phyloP scores from a whole-genome alignment of 768 basidiomycete genomes.

The Krasilnikovozyma curviuscula region DNA sequence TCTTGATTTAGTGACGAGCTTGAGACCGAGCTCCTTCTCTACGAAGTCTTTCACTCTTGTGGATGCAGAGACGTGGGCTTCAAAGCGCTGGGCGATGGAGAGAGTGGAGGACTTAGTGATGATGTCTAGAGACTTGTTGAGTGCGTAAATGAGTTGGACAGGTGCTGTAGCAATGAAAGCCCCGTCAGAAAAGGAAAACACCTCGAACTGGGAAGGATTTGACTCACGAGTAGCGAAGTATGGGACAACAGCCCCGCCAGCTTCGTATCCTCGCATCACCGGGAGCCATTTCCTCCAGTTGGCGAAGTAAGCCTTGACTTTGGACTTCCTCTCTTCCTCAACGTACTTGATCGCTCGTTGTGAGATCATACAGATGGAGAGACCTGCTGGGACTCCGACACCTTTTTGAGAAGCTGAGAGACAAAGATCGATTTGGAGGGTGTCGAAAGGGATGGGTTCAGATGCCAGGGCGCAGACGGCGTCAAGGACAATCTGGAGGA shows the following conservation, averaged over 20 bases:
- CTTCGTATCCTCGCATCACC: background rate
- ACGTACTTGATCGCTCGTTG: slow-evolving; percentile 54
- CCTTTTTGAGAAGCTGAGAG: slow-evolving; percentile 79
- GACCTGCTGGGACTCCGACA: slow-evolving; percentile 76
- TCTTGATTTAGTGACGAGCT: slow-evolving; percentile 44
- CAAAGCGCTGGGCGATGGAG: slow-evolving; percentile 59
- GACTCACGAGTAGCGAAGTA: slow-evolving; percentile 66
- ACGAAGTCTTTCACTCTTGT: slow-evolving; percentile 49
- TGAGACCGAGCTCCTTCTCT: slow-evolving; percentile 48
- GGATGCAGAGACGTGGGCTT: slow-evolving; percentile 50
- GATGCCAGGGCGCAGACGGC: too few relatives aligned
- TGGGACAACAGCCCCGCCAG: slow-evolving; percentile 29
- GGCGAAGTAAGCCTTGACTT: slow-evolving; percentile 62
- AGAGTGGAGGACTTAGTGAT: slow-evolving; percentile 41
- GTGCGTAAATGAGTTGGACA: slow-evolving; percentile 83
- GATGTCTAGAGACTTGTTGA: slow-evolving; percentile 53
- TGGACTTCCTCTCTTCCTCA: slow-evolving; percentile 42
- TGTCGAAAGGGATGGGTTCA: too few relatives aligned
- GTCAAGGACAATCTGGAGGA: slow-evolving; percentile 6
- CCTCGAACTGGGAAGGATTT: background rate
- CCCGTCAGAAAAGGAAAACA: background rate
- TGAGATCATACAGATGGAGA: slow-evolving; percentile 68
- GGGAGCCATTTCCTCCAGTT: slow-evolving; percentile 16
- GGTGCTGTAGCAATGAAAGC: slow-evolving; percentile 33
- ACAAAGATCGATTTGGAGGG: too few relatives aligned